Evolutionary conservation across 768 basidiomycete species (phyloP).

Genomic region (Fibroporia radiculosa): DNA sequence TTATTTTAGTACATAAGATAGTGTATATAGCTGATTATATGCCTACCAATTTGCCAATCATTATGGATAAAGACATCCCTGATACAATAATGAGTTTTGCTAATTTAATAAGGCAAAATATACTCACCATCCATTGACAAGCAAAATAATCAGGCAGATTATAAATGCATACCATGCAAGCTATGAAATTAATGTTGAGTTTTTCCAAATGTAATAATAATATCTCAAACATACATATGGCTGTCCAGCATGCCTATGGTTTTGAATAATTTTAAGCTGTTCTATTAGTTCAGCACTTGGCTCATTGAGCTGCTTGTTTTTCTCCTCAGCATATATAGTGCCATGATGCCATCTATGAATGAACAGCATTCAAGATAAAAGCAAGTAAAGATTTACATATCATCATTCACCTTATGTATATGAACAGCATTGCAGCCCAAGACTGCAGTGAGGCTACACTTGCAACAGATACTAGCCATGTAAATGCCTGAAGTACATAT

Average conservation of each 20-base stretch:
- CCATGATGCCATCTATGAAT: conserved; percentile 18
- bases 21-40: neutral
- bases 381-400: neutral
- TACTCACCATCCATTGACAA: conserved; percentile 21
- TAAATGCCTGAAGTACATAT: conserved; percentile 11
- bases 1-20: neutral
- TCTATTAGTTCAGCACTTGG: conserved; percentile 5
- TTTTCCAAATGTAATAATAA: no score
- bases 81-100: neutral
- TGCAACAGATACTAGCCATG: conserved; percentile 14
- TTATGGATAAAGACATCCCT: conserved; percentile 21
- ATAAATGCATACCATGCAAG: conserved; percentile 20
- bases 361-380: neutral
- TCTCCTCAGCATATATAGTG: conserved; percentile 17
- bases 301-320: neutral
- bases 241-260: conserved; percentile 17
- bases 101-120: neutral
- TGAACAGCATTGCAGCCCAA: conserved; percentile 20
- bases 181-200: conserved; percentile 1
- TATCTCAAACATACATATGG: conserved; percentile 16
- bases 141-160: conserved; percentile 17
- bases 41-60: conserved; percentile 18
- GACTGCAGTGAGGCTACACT: conserved; percentile 20
- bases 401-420: conserved; percentile 16
- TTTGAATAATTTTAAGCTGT: conserved; percentile 16